These are phyloP conservation scores for Viola odorata DNA, from an alignment of 345 rosid species.

Conservation along the genomic window DNA sequence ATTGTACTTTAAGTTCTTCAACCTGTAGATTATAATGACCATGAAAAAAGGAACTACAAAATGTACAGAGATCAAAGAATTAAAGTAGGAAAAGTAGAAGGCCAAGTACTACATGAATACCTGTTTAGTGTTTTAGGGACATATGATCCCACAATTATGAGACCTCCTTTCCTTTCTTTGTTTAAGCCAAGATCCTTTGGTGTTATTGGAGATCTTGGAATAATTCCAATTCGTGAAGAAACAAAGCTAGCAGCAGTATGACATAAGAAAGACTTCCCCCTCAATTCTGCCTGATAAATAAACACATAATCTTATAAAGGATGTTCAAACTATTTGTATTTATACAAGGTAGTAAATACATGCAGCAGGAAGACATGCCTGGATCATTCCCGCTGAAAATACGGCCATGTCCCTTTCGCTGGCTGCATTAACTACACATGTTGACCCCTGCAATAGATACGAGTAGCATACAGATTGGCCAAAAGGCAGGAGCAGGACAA, in stretches of 20 bases:
- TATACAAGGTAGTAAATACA: conserved; percentile 3
- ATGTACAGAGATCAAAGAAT: not conserved
- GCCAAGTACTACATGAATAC: conserved; percentile 28
- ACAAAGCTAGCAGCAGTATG: conserved; percentile 97
- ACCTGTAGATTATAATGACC: conserved; percentile 40
- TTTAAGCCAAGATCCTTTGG: conserved; percentile 70
- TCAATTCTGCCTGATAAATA: conserved; percentile 75
- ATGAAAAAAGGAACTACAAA: not conserved
- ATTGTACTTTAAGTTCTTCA: conserved; percentile 70
- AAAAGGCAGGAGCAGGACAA: not conserved
- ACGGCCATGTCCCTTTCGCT: conserved; percentile 96
- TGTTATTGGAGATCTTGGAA: conserved; percentile 66
- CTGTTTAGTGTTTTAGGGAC: conserved; percentile 97
- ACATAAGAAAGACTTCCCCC: conserved; percentile 82
- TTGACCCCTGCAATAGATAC: conserved; percentile 51
- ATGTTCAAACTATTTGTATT: conserved; percentile 4
- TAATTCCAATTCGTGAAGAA: conserved; percentile 80
- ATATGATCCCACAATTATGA: conserved; percentile 91
- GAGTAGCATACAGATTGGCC: not conserved
- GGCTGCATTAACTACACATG: conserved; percentile 90
- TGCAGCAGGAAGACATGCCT: conserved; percentile 36
- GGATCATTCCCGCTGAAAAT: conserved; percentile 89
- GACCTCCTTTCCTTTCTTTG: conserved; percentile 62
- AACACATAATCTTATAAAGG: conserved; percentile 12
- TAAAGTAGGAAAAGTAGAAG: conserved; percentile 12